These are phyloP conservation scores for Apophysomyces trapeziformis DNA, from an alignment of 371 early-diverging fungal species.

Conservation along the genomic window DNA sequence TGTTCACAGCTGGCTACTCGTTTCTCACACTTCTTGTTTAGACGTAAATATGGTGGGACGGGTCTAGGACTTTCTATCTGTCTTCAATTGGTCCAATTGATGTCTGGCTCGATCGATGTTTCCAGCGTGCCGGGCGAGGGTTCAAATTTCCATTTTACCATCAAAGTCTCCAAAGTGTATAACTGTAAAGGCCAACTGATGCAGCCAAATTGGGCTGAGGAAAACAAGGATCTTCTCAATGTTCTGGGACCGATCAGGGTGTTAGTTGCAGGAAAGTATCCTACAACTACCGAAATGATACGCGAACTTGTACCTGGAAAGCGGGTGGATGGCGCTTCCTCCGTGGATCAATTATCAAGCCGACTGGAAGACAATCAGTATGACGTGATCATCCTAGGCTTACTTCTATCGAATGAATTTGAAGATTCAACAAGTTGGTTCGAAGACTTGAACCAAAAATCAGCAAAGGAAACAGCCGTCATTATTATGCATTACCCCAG, in stretches of 20 bases:
- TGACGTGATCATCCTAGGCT: slow-evolving; percentile 43
- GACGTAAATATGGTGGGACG: slow-evolving; percentile 66
- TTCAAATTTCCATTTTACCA: slow-evolving; percentile 58
- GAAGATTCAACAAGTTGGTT: slow-evolving; percentile 25
- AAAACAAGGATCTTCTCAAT: slow-evolving; percentile 16
- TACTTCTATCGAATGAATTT: slow-evolving; percentile 23
- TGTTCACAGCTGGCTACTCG: too few relatives aligned
- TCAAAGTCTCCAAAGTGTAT: slow-evolving; percentile 42
- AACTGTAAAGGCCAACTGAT: slow-evolving; percentile 26
- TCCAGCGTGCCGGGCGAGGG: slow-evolving; percentile 58
- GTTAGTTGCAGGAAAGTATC: slow-evolving; percentile 34
- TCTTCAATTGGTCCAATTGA: slow-evolving; percentile 54
- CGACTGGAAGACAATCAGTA: slow-evolving; percentile 20
- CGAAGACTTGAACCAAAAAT: slow-evolving; percentile 22
- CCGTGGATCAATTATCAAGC: slow-evolving; percentile 25
- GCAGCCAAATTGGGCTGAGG: slow-evolving; percentile 29
- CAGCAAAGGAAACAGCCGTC: slow-evolving; percentile 23
- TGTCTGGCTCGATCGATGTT: slow-evolving; percentile 61
- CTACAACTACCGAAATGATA: slow-evolving; percentile 39
- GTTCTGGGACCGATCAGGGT: slow-evolving; percentile 32
- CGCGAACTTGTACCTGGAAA: slow-evolving; percentile 32
- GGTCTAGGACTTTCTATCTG: slow-evolving; percentile 69
- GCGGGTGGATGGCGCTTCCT: slow-evolving; percentile 30
- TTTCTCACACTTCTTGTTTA: slow-evolving; percentile 13
- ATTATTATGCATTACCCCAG: slow-evolving; percentile 50